phyloP scores from a whole-genome alignment of 108 stramenopile genomes.

The Ochromonas danica region DNA sequence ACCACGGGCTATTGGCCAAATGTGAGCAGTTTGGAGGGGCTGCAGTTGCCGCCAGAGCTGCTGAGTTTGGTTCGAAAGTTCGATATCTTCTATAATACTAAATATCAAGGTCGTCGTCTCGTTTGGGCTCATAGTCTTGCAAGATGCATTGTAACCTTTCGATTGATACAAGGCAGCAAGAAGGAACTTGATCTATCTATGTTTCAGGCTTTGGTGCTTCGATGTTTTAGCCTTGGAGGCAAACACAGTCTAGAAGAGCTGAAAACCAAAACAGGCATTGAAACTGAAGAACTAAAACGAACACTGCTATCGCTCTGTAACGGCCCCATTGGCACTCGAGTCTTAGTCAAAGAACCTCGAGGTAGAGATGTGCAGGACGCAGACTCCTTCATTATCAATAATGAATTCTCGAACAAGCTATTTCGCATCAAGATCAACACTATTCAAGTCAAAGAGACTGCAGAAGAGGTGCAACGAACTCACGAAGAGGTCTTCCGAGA shows the following conservation, averaged over 20 bases:
- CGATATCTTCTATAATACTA: constrained; percentile 73
- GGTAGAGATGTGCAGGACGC: constrained; percentile 67
- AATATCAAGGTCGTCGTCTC: constrained; percentile 91
- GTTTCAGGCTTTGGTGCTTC: constrained; percentile 83
- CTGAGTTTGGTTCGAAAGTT: constrained; percentile 61
- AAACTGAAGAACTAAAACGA: constrained; percentile 79
- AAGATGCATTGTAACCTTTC: constrained; percentile 69
- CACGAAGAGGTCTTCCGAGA: constrained; percentile 84
- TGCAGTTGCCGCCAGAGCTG: constrained; percentile 61
- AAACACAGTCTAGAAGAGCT: constrained; percentile 36
- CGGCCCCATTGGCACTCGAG: not conserved
- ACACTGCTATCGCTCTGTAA: constrained; percentile 72
- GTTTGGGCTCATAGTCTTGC: constrained; percentile 89
- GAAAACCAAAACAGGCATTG: constrained; percentile 74
- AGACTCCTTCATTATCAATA: constrained; percentile 76
- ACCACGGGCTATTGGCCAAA: constrained; percentile 94
- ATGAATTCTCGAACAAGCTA: constrained; percentile 73
- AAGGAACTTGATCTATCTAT: constrained; percentile 79
- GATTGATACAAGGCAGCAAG: constrained; percentile 34
- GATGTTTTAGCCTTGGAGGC: constrained; percentile 86
- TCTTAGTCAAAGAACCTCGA: constrained; percentile 53
- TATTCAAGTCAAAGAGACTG: constrained; percentile 85
- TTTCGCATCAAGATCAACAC: constrained; percentile 86
- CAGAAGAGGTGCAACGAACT: constrained; percentile 81
- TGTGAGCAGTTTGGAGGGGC: constrained; percentile 40